Evolutionary conservation across 805 yeast genomes (phyloP).

Genomic region (Lipomyces spencermartinsiae): DNA sequence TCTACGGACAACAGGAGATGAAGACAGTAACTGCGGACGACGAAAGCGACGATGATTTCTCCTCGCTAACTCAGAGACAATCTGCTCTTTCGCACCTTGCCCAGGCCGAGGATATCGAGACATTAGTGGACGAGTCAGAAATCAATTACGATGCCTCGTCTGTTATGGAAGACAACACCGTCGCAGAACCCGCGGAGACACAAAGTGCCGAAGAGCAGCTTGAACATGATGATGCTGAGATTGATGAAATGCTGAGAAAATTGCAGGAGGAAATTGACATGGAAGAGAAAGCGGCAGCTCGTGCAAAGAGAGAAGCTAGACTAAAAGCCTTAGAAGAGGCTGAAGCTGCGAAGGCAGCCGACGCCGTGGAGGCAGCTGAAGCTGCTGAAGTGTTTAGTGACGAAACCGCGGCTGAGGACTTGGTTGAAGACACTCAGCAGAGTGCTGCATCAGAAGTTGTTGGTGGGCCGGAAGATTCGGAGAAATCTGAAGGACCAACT

Average conservation of each 20-base stretch:
- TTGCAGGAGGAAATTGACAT: conserved; percentile 35
- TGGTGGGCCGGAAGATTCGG: not conserved
- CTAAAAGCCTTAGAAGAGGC: conserved; percentile 18
- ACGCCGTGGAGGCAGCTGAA: conserved; percentile 8
- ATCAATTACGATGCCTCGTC: conserved; percentile 11
- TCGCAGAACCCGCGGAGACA: not conserved
- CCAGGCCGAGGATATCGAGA: conserved; percentile 11
- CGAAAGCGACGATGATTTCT: conserved; percentile 23
- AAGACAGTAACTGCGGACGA: conserved; percentile 1
- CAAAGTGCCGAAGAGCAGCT: conserved; percentile 39
- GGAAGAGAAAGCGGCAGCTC: conserved; percentile 28
- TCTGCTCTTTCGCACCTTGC: conserved; percentile 20
- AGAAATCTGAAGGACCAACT: not conserved
- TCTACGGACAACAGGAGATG: not conserved
- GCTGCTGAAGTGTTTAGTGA: conserved; percentile 7
- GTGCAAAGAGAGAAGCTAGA: conserved; percentile 30
- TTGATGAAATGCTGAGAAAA: conserved; percentile 46
- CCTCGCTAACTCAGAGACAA: conserved; percentile 21
- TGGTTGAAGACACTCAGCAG: conserved; percentile 1
- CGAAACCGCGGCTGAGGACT: conserved; percentile 5
- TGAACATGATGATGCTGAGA: conserved; percentile 49
- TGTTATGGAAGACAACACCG: not conserved
- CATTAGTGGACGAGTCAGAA: conserved; percentile 21
- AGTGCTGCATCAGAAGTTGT: not conserved
- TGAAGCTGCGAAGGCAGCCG: conserved; percentile 21